A percentile compares a stretch with the other conserved stretches of the same genome.
phyloP scores from a whole-genome alignment of 768 basidiomycete genomes.

The Chiua virens region DNA sequence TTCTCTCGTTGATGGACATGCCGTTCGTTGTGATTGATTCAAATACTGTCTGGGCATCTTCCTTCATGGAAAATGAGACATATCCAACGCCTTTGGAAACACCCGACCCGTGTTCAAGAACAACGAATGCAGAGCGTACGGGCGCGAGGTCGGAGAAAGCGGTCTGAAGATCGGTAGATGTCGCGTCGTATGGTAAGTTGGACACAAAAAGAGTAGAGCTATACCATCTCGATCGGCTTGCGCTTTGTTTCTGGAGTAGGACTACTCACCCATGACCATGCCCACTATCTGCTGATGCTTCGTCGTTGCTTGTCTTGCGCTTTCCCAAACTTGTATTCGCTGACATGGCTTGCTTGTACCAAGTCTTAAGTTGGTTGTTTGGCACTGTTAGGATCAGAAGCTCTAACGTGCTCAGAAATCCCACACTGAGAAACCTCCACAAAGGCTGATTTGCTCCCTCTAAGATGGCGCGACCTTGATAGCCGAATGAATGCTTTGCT shows the following conservation, averaged over 20 bases:
- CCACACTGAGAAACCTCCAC: too few relatives aligned
- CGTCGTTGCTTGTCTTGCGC: constrained; percentile 27
- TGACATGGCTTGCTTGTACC: constrained; percentile 2
- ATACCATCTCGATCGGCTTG: background rate
- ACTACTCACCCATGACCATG: constrained; percentile 24
- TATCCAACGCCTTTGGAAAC: constrained; percentile 95
- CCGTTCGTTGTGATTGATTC: constrained; percentile 64
- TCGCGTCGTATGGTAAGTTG: constrained; percentile 87
- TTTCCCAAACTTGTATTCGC: constrained; percentile 19
- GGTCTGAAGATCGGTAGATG: constrained; percentile 87
- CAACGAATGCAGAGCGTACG: constrained; percentile 91
- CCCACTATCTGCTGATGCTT: background rate
- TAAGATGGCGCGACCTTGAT: too few relatives aligned
- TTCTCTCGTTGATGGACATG: constrained; percentile 65
- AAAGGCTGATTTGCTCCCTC: too few relatives aligned
- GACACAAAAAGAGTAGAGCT: constrained; percentile 92
- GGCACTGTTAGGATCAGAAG: background rate
- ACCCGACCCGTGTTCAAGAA: constrained; percentile 71
- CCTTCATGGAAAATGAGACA: constrained; percentile 84
- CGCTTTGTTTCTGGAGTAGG: background rate
- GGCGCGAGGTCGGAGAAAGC: constrained; percentile 96
- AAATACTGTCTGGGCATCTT: constrained; percentile 81
- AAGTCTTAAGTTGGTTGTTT: constrained; percentile 9
- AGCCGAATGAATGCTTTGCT: too few relatives aligned
- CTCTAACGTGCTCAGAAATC: too few relatives aligned